Conservation (phyloP, 495 filamentous ascomycete species). For the Penicillium diatomitis region DNA sequence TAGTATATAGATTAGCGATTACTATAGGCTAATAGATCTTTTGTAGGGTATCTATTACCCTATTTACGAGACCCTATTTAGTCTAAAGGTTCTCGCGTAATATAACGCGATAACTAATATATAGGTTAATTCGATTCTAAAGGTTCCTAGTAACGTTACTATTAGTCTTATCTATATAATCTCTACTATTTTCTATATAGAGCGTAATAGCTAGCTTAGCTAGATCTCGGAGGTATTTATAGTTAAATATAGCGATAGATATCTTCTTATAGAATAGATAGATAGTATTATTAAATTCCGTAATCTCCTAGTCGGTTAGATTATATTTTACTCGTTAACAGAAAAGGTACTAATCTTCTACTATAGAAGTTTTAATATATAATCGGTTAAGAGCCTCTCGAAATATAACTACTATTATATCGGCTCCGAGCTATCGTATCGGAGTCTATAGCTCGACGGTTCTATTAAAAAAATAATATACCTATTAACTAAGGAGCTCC, state of each 20-base stretch:
- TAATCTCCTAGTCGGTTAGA: neutral
- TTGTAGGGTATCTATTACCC: no score
- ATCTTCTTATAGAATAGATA: neutral
- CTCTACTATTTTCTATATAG: neutral
- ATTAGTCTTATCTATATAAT: neutral
- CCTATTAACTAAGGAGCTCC: neutral
- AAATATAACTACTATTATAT: neutral
- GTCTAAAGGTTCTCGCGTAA: neutral
- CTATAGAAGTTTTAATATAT: neutral
- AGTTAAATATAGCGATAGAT: neutral
- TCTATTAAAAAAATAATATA: neutral
- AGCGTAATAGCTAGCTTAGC: neutral
- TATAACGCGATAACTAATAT: neutral
- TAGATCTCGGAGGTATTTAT: neutral
- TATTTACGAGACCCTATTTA: neutral
- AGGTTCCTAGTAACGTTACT: neutral
- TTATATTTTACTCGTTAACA: neutral
- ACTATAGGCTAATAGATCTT: no score
- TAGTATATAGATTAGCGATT: no score
- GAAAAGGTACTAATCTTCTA: neutral
- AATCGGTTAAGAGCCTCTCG: neutral
- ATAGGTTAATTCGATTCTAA: neutral
- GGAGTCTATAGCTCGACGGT: neutral
- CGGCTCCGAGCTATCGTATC: neutral
- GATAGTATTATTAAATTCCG: neutral